Conservation (phyloP, 768 basidiomycete genomes). For the Kwoniella sp. region DNA sequence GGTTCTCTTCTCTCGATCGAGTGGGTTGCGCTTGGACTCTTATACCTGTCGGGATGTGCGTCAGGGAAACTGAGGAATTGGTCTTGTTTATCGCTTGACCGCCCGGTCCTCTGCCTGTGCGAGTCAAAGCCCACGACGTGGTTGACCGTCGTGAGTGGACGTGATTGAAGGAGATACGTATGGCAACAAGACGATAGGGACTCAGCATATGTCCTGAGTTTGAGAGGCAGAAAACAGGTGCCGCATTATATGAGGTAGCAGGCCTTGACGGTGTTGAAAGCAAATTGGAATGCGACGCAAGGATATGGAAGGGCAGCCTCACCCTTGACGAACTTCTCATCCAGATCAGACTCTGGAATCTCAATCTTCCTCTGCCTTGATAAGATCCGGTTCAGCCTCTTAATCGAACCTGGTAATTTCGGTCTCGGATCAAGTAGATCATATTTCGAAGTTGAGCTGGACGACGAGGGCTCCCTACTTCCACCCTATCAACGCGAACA, state of each 20-base stretch:
- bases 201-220: too few relatives aligned
- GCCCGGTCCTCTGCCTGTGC: conserved; percentile 80
- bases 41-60: conserved; percentile 85
- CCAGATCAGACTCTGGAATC: conserved; percentile 76
- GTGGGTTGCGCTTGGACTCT: conserved; percentile 87
- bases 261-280: too few relatives aligned
- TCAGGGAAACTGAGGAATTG: conserved; percentile 73
- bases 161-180: too few relatives aligned
- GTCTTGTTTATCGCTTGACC: conserved; percentile 98
- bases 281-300: too few relatives aligned
- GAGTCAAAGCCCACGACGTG: not conserved
- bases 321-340: conserved; percentile 86
- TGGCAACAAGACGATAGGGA: too few relatives aligned
- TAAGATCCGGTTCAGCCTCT: conserved; percentile 51
- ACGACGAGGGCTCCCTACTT: not conserved
- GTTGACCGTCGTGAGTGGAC: not conserved
- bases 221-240: too few relatives aligned
- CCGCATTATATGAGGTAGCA: too few relatives aligned
- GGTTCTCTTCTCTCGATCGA: conserved; percentile 76
- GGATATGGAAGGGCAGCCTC: conserved; percentile 13
- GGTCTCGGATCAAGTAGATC: conserved; percentile 24
- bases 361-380: conserved; percentile 60
- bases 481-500: not conserved
- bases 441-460: conserved; percentile 4
- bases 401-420: conserved; percentile 47